Conservation (phyloP, 2,329 filamentous ascomycete genomes). For the Cladophialophora yegresii region DNA sequence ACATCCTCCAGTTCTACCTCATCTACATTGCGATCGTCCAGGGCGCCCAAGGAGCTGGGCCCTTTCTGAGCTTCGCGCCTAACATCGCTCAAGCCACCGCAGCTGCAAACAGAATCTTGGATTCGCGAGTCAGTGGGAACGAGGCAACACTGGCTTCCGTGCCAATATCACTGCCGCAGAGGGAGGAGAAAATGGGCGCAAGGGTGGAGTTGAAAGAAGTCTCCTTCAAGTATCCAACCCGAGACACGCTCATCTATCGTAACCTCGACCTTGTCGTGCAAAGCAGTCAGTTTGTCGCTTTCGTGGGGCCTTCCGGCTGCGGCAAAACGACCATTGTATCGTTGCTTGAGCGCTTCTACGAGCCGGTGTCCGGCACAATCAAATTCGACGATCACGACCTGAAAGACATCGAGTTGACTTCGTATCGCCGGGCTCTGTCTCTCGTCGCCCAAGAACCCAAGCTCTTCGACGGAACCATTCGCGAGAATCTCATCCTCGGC, state of each 20-base stretch:
- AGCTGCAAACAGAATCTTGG: slow-evolving; percentile 44
- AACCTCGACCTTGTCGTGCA: slow-evolving; percentile 42
- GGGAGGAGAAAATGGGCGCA: slow-evolving; percentile 34
- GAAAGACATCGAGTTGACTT: slow-evolving; percentile 36
- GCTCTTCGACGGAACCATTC: slow-evolving; percentile 50
- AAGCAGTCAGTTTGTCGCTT: slow-evolving; percentile 49
- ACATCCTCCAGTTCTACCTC: slow-evolving; percentile 54
- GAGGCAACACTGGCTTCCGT: slow-evolving; percentile 58
- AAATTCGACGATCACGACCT: slow-evolving; percentile 42
- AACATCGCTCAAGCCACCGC: slow-evolving; percentile 49
- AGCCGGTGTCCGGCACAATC: slow-evolving; percentile 46
- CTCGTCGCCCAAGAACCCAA: slow-evolving; percentile 49
- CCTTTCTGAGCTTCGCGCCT: slow-evolving; percentile 67
- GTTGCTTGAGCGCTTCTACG: slow-evolving; percentile 53
- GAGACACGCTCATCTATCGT: slow-evolving; percentile 39
- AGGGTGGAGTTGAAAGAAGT: slow-evolving; percentile 42
- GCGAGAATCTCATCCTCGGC: slow-evolving; percentile 53
- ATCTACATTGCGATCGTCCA: slow-evolving; percentile 68
- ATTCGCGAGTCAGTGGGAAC: slow-evolving; percentile 32
- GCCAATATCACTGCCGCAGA: slow-evolving; percentile 43
- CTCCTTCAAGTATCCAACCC: slow-evolving; percentile 44
- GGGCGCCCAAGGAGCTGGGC: slow-evolving; percentile 66
- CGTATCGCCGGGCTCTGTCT: slow-evolving; percentile 42
- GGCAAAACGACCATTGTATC: slow-evolving; percentile 53
- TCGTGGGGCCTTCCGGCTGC: slow-evolving; percentile 53